Percentiles rank a stretch among this genome's conserved stretches.
These are phyloP conservation scores for Globisporangium spinosum DNA, from an alignment of 352 stramenopile genomes.

Conservation along the genomic window DNA sequence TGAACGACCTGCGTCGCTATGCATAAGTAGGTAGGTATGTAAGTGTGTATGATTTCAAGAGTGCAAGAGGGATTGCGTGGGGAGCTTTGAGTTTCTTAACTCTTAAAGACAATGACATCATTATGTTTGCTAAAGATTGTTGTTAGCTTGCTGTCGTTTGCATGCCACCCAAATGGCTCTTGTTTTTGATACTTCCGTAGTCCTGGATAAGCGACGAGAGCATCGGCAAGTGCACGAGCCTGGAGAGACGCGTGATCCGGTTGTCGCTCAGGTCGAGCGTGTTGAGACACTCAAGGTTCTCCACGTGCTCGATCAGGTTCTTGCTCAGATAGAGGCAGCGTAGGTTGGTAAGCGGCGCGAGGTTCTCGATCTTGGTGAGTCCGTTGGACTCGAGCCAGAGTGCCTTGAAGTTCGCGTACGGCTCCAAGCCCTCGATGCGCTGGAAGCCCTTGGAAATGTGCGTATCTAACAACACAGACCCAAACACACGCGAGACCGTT, in stretches of 20 bases:
- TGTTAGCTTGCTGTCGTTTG: background rate
- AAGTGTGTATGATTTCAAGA: background rate
- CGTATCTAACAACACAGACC: slow-evolving; percentile 28
- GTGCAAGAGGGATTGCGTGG: background rate
- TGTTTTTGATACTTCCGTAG: background rate
- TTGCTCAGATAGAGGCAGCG: slow-evolving; percentile 92
- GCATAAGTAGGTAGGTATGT: slow-evolving; percentile 25
- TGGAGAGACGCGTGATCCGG: slow-evolving; percentile 74
- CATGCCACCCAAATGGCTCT: background rate
- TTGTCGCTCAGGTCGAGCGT: slow-evolving; percentile 68
- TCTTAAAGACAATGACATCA: background rate
- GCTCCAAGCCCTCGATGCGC: slow-evolving; percentile 92
- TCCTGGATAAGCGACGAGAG: slow-evolving; percentile 73
- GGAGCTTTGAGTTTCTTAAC: background rate
- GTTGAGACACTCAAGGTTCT: slow-evolving; percentile 25
- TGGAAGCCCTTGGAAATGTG: slow-evolving; percentile 94
- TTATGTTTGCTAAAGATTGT: background rate
- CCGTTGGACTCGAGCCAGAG: slow-evolving; percentile 96
- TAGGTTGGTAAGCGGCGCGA: slow-evolving; percentile 68
- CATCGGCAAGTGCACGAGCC: slow-evolving; percentile 60
- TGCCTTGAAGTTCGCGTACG: slow-evolving; percentile 92
- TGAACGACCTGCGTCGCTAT: slow-evolving; percentile 86
- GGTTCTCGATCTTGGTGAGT: slow-evolving; percentile 81
- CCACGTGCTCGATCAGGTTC: slow-evolving; percentile 89
- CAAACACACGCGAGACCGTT: background rate